Evolutionary conservation across 75 land plant species (phyloP), one percentile per base, ranked within the genome.

Genomic region (Cryptomeria japonica): DNA sequence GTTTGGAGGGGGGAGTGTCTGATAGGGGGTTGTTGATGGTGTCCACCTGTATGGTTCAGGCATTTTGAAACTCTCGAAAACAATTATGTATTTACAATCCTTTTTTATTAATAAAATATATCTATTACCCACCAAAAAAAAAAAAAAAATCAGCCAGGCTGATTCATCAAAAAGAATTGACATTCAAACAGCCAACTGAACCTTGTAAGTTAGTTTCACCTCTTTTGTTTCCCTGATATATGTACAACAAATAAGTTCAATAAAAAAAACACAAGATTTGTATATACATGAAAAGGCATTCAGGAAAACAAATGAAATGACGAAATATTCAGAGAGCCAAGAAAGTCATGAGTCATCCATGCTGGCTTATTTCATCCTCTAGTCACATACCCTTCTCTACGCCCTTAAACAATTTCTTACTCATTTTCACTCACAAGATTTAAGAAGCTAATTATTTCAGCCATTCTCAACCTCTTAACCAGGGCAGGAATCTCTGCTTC

Each of bases 281-380:
- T 14, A 39, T 2, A 36, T 38, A 42, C 4, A 37, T 44, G 1
- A 15, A 51, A 32, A 34, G 36, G 15, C 38, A 49, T 31, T 84
- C 38, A 49, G 6, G 36, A 84, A 84, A 82, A 12, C 3, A 82
- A n/a, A 28, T 22, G 6, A 41, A 38, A 22, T 8, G 14, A 41
- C 2, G 28, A 38, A 42, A 5, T 39, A 73, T 86, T 72, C 90
- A 90, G 85, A 70, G 91, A 82, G 25, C 77, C 39, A 31, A 88
- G 22, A 88, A 77, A 88, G 0, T 88, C 91, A 73, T 88, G 58
- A 88, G 0, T 88, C 91, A 73, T 88, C 91, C 89, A 86, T 90
- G 55, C 79, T 46, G 42, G 91, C 79, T 61, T 88, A 89, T 47
- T 80, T 90, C 15, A 87, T 38, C 80, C 82, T 88, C 87, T 90